These are phyloP conservation scores for Saccharomyces pastorianus DNA, from an alignment of 1,139 yeast species.

Conservation along the genomic window DNA sequence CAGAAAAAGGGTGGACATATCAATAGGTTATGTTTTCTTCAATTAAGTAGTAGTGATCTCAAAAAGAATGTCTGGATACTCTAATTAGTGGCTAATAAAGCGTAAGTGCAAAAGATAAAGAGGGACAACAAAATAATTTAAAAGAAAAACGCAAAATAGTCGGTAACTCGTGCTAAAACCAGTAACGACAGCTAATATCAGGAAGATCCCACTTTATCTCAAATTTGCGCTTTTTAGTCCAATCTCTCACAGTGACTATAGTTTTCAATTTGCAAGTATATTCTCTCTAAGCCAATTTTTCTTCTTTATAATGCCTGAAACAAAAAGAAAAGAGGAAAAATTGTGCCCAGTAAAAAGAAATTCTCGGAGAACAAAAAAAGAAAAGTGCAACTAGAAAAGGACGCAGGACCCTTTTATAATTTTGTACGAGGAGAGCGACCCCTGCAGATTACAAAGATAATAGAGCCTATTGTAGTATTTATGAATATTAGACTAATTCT, in stretches of 20 bases:
- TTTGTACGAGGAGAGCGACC: neutral
- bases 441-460: neutral
- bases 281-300: neutral
- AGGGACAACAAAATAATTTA: neutral
- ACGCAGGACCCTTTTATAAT: neutral
- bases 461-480: neutral
- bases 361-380: neutral
- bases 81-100: neutral
- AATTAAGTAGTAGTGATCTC: neutral
- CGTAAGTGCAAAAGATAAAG: neutral
- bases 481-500: neutral
- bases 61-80: neutral
- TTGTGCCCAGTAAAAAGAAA: neutral
- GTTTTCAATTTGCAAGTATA: neutral
- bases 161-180: neutral
- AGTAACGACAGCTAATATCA: neutral
- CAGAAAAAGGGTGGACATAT: conserved; percentile 14
- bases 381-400: neutral
- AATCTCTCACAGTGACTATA: neutral
- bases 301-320: neutral
- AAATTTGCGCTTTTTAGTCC: neutral
- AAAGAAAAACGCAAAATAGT: neutral
- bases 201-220: neutral
- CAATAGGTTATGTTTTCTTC: neutral
- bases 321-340: neutral